Conservation (phyloP, 352 stramenopile genomes). For the Globisporangium canariense region DNA sequence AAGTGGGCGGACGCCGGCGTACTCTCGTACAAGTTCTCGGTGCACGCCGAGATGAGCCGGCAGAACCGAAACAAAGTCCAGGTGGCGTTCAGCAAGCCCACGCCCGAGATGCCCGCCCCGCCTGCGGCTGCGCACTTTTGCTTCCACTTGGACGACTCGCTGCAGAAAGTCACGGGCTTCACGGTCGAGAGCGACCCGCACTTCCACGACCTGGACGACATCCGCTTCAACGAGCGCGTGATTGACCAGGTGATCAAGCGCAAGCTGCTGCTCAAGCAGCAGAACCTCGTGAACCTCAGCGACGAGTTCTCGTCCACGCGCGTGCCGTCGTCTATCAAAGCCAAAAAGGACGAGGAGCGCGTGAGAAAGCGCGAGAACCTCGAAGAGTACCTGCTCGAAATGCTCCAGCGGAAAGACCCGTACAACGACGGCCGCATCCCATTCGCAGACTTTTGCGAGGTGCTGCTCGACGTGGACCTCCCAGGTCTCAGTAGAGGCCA, state of each 20-base stretch:
- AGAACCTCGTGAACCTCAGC: constrained; percentile 40
- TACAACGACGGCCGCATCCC: constrained; percentile 62
- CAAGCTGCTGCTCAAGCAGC: constrained; percentile 45
- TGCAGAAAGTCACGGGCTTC: constrained; percentile 47
- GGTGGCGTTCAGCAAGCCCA: constrained; percentile 67
- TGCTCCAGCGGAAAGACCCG: constrained; percentile 55
- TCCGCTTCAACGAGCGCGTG: constrained; percentile 52
- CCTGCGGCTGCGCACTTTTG: constrained; percentile 53
- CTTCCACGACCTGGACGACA: constrained; percentile 38
- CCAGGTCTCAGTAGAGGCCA: constrained; percentile 16
- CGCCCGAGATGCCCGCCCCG: constrained; percentile 26
- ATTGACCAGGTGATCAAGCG: constrained; percentile 53
- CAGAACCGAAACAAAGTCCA: constrained; percentile 41
- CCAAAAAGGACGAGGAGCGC: constrained; percentile 33
- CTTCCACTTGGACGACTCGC: constrained; percentile 44
- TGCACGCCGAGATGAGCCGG: constrained; percentile 27
- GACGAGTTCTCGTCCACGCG: constrained; percentile 67
- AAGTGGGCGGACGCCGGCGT: constrained; percentile 28
- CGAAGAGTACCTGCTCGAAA: constrained; percentile 58
- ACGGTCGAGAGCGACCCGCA: constrained; percentile 62
- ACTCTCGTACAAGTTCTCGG: constrained; percentile 64
- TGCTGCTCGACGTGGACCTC: constrained; percentile 40
- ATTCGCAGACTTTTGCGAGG: constrained; percentile 41
- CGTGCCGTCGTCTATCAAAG: constrained; percentile 37
- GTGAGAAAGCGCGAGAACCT: constrained; percentile 34